A percentile compares a stretch with the other conserved stretches of the same genome.
phyloP scores from a whole-genome alignment of 164 flowering plant species.

The Vitis rotundifolia region DNA sequence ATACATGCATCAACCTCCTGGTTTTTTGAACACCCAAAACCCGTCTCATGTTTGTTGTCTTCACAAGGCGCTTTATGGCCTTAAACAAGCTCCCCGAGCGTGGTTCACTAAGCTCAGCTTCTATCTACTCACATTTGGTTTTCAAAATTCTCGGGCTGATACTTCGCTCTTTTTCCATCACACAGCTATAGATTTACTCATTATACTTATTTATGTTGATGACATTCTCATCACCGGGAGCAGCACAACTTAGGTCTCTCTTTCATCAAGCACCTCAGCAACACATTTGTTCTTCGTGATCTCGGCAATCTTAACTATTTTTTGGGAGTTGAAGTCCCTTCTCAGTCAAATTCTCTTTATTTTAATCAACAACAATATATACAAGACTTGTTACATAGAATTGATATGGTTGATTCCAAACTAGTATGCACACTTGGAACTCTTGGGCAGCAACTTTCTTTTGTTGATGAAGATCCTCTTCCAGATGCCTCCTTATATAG shows the following conservation, averaged over 20 bases:
- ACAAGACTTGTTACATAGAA: not conserved
- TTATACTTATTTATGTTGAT: not conserved
- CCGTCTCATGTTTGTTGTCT: not conserved
- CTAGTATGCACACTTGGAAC: not conserved
- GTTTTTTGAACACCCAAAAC: not conserved
- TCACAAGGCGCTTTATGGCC: conserved; percentile 10
- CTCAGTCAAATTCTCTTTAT: not conserved
- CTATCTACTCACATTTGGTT: not conserved
- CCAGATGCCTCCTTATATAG: not conserved
- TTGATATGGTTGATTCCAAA: not conserved
- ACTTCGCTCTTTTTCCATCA: not conserved
- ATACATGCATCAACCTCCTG: conserved; percentile 1
- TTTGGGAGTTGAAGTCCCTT: not conserved
- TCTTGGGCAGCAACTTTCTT: not conserved
- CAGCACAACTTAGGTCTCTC: no score
- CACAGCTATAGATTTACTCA: not conserved
- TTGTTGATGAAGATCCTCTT: not conserved
- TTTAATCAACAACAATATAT: not conserved
- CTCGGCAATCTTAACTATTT: not conserved
- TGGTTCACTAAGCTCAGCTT: not conserved
- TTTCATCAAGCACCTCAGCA: not conserved
- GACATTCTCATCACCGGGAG: no score
- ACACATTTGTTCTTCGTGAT: not conserved
- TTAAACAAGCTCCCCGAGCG: conserved; percentile 11
- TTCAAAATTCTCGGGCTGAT: not conserved